These are phyloP conservation scores for Eleusine coracana DNA, from an alignment of 176 grass and related monocot species.

Conservation along the genomic window DNA sequence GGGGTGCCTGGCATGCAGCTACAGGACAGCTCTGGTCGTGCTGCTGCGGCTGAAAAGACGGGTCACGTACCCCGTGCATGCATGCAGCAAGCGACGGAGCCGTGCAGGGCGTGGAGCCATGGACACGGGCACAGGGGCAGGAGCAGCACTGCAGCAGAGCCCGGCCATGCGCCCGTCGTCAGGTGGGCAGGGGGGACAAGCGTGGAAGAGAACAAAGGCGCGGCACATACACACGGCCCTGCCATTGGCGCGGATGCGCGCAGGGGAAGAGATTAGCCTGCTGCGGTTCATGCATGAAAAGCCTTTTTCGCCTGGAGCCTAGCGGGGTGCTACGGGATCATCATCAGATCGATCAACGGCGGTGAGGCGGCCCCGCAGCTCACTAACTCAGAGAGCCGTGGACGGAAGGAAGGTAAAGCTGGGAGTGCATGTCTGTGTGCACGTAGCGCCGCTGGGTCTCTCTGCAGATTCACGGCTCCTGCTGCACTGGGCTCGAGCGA, in stretches of 20 bases:
- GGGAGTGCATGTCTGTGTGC: too few species aligned
- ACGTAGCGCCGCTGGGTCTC: constrained; percentile 12
- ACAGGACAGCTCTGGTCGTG: background rate
- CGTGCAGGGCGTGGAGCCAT: background rate
- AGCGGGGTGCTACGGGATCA: too few species aligned
- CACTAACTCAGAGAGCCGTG: too few species aligned
- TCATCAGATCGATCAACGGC: too few species aligned
- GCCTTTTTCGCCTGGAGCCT: too few species aligned
- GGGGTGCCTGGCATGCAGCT: background rate
- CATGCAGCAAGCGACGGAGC: background rate
- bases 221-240: constrained; percentile 4
- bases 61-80: background rate
- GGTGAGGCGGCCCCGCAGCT: too few species aligned
- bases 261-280: too few species aligned
- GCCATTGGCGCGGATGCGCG: constrained; percentile 14
- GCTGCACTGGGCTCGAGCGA: background rate
- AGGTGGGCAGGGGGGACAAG: constrained; percentile 33
- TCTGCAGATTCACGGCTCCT: constrained; percentile 31
- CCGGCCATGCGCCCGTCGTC: constrained; percentile 2
- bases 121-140: background rate
- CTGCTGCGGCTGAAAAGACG: constrained; percentile 2
- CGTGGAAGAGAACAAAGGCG: constrained; percentile 37
- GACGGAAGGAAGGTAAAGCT: too few species aligned
- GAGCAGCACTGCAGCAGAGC: background rate
- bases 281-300: background rate